Evolutionary conservation across 1,139 yeast species (phyloP).

Genomic region (Scheffersomyces parashehatae): DNA sequence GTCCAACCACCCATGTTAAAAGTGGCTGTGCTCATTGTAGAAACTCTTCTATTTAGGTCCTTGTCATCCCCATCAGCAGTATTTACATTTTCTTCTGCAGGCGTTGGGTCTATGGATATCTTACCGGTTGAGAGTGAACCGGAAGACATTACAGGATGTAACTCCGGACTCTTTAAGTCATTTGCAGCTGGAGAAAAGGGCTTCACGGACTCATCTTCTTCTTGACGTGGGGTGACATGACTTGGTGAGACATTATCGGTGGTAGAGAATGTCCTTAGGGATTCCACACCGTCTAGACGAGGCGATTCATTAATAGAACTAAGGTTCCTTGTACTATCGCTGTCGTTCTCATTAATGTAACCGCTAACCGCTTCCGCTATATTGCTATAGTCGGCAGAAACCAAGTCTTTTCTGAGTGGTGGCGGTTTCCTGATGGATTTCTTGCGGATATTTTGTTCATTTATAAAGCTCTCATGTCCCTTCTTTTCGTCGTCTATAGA

Average conservation of each 20-base stretch:
- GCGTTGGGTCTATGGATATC: slow-evolving; percentile 25
- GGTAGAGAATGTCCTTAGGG: too few relatives aligned
- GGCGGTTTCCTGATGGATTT: slow-evolving; percentile 40
- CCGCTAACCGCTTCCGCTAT: slow-evolving; percentile 30
- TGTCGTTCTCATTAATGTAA: slow-evolving; percentile 17
- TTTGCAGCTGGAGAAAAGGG: slow-evolving; percentile 1
- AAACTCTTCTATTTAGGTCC: slow-evolving; percentile 27
- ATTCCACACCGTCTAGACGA: not conserved
- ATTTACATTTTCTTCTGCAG: slow-evolving; percentile 11
- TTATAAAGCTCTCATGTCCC: slow-evolving; percentile 32
- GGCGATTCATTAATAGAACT: not conserved
- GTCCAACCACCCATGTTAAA: slow-evolving; percentile 54
- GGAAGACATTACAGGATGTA: slow-evolving; percentile 30
- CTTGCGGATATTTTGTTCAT: slow-evolving; percentile 28
- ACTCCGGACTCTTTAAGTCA: slow-evolving; percentile 9
- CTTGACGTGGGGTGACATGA: too few relatives aligned
- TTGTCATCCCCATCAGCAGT: slow-evolving; percentile 9
- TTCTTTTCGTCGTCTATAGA: slow-evolving; percentile 20
- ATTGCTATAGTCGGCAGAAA: slow-evolving; percentile 27
- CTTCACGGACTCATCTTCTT: slow-evolving; percentile 2
- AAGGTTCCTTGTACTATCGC: slow-evolving; percentile 1
- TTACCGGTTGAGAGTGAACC: slow-evolving; percentile 45
- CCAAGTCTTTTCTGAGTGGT: slow-evolving; percentile 20
- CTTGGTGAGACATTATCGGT: too few relatives aligned
- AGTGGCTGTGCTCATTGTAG: slow-evolving; percentile 40